Percentiles rank a stretch among this genome's conserved stretches.
These are phyloP conservation scores for Trifolium fragiferum DNA, from an alignment of 306 rosid species.

Conservation along the genomic window DNA sequence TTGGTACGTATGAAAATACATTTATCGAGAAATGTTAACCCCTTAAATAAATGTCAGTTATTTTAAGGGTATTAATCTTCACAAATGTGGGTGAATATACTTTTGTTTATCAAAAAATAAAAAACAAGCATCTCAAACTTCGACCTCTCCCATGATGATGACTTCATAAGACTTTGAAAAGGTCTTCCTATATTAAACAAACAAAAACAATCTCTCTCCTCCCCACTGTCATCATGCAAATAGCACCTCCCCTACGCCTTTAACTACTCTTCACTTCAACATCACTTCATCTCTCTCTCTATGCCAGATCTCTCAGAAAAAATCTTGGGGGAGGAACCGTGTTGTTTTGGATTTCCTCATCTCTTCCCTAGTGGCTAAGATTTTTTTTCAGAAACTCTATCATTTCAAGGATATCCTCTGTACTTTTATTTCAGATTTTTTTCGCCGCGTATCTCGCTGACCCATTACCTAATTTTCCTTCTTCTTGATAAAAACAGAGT, in stretches of 20 bases:
- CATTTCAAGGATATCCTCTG: conserved; percentile 19
- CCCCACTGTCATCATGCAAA: conserved; percentile 78
- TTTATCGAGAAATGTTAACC: too few relatives aligned
- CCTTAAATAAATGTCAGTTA: too few relatives aligned
- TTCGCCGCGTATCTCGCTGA: conserved; percentile 35
- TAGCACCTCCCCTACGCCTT: conserved; percentile 45
- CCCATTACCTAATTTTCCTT: conserved; percentile 30
- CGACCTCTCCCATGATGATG: conserved; percentile 26
- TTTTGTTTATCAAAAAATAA: too few relatives aligned
- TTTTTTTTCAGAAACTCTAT: conserved; percentile 12
- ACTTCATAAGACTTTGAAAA: too few relatives aligned
- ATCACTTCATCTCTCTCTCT: conserved; percentile 48
- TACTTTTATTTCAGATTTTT: conserved; percentile 1
- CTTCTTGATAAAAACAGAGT: conserved; percentile 46
- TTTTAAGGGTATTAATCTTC: too few relatives aligned
- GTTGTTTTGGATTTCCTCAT: conserved; percentile 26
- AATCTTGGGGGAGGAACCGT: not conserved
- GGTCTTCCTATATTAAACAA: not conserved
- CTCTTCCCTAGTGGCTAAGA: not conserved
- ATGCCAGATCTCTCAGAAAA: conserved; percentile 72
- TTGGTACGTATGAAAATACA: too few relatives aligned
- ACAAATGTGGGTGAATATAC: too few relatives aligned
- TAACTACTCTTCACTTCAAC: conserved; percentile 47
- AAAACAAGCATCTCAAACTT: not conserved
- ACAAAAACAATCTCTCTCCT: conserved; percentile 27